A percentile compares a stretch with the other conserved stretches of the same genome.
Evolutionary conservation across 306 rosid genomes (phyloP).

Genomic region (Trifolium pratense): DNA sequence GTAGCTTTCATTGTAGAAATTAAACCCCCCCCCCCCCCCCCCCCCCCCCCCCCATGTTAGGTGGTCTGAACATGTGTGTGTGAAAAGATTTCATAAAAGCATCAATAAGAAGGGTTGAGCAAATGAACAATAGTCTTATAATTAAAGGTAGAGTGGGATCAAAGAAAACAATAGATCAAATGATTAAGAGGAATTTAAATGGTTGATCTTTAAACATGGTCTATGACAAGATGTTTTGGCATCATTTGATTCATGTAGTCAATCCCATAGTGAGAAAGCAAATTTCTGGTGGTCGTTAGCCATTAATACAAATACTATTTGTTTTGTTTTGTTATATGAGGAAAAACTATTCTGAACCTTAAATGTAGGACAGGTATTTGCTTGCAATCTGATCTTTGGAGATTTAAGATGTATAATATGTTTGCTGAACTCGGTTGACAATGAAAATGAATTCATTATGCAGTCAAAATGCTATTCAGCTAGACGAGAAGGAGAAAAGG

Average conservation of each 20-base stretch:
- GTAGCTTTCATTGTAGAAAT: not conserved
- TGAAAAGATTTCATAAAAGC: not conserved
- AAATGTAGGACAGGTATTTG: constrained; percentile 22
- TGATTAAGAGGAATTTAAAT: constrained; percentile 1
- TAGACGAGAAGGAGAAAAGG: constrained; percentile 90
- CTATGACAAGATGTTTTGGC: not conserved
- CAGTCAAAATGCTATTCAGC: constrained; percentile 82
- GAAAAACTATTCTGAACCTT: constrained; percentile 25
- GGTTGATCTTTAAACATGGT: not conserved
- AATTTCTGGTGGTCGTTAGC: not conserved
- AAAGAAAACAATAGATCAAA: constrained; percentile 1
- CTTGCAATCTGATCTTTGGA: constrained; percentile 27
- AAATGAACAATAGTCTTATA: not conserved
- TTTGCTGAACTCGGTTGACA: constrained; percentile 30
- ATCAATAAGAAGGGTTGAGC: not conserved
- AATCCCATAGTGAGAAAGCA: not conserved
- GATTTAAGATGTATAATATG: constrained; percentile 14
- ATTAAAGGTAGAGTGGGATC: not conserved
- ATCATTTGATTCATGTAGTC: not conserved
- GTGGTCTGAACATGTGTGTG: constrained; percentile 6
- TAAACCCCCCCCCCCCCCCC: too few species aligned
- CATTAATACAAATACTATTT: constrained; percentile 17
- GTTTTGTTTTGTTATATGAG: constrained; percentile 11
- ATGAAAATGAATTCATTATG: constrained; percentile 40
- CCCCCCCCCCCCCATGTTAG: not conserved